These are phyloP conservation scores for Xylariaceae sp. DNA, from an alignment of 2,329 filamentous ascomycete species.

Conservation along the genomic window DNA sequence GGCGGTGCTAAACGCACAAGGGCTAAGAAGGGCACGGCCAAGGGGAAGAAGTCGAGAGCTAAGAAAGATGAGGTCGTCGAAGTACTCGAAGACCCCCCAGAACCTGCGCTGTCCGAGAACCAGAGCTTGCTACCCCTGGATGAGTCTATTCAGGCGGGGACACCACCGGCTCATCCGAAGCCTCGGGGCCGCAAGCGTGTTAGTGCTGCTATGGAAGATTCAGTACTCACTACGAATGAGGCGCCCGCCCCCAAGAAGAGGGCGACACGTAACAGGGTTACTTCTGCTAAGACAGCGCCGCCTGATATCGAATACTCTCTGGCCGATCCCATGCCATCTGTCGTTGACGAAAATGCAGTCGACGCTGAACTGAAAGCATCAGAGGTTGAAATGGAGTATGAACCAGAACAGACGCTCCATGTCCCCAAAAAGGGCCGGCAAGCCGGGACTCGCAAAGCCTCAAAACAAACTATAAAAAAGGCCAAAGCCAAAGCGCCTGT, in stretches of 20 bases:
- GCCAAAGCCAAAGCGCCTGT: constrained; percentile 33
- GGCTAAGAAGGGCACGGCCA: constrained; percentile 51
- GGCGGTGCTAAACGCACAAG: constrained; percentile 46
- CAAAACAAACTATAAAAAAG: constrained; percentile 46
- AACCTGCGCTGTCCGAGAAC: constrained; percentile 3
- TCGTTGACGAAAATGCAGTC: constrained; percentile 43
- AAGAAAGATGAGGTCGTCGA: constrained; percentile 53
- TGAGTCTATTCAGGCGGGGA: constrained; percentile 29
- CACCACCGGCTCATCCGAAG: constrained; percentile 30
- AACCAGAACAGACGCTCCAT: constrained; percentile 36
- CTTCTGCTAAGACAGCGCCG: constrained; percentile 29
- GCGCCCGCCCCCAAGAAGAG: constrained; percentile 55
- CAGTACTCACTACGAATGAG: constrained; percentile 38
- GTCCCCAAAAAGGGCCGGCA: constrained; percentile 53
- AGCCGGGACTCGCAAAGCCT: constrained; percentile 42
- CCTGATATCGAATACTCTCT: constrained; percentile 40
- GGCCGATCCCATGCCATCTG: constrained; percentile 45
- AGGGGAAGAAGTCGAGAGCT: constrained; percentile 40
- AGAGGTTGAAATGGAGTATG: constrained; percentile 43
- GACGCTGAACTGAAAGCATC: constrained; percentile 48
- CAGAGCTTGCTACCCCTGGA: constrained; percentile 23
- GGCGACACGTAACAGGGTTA: constrained; percentile 41
- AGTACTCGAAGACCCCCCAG: constrained; percentile 34
- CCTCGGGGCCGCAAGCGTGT: constrained; percentile 56
- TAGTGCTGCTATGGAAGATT: constrained; percentile 54